Base-by-base conservation (phyloP, 78 protist species). In the Salpingoeca rosetta region DNA sequence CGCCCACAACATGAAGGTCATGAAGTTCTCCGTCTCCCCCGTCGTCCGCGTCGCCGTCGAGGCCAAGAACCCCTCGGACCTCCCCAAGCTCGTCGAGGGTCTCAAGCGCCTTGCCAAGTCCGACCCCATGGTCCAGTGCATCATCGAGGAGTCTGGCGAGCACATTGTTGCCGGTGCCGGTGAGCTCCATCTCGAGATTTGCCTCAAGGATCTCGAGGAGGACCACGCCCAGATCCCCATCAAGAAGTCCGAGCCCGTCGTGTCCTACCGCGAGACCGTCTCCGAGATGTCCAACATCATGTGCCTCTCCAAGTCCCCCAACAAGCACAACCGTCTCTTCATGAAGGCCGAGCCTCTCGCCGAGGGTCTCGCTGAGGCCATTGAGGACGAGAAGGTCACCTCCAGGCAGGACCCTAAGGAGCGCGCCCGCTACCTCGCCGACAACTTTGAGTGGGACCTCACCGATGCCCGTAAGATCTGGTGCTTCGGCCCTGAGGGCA, bases 151-250 rank as follows among this genome's bases (percentile, higher is more conserved):
- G 89, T 91, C 99, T 42, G 99, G 99, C 74, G 99, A 98, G 94
- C 98, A 97, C 98, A 97, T 98, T 85, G 92, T 98, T 41, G 99
- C 99, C 31, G 99, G 99, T 83, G 98, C 98, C 81, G 99, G 99
- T 84, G 99, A 98, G 94, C 95, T 97, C 51, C 99, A 97, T 88
- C 93, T 98, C 42, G 99, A 97, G 88, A 95, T 97, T 51, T 97
- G 99, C 95, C 86, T 98, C 78, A 97, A 98, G 94, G 99, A 97
- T 88, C 94, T 98, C 31, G 93, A 89, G 86, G 97, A 97, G 80
- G 98, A 97, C 86, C 97, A 88, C 89, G 92, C 92, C 73, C 93
- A 92, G 31, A 92, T 94, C 40, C 91, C 94, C 45, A 82, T 98
- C 88, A 92, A 85, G 81, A 93, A 92, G 89, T 93, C 99, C 81